Percentiles rank a stretch among this genome's conserved stretches.
Conservation (phyloP, 1,284 basidiomycete species). For the Irpex rosettiformis region DNA sequence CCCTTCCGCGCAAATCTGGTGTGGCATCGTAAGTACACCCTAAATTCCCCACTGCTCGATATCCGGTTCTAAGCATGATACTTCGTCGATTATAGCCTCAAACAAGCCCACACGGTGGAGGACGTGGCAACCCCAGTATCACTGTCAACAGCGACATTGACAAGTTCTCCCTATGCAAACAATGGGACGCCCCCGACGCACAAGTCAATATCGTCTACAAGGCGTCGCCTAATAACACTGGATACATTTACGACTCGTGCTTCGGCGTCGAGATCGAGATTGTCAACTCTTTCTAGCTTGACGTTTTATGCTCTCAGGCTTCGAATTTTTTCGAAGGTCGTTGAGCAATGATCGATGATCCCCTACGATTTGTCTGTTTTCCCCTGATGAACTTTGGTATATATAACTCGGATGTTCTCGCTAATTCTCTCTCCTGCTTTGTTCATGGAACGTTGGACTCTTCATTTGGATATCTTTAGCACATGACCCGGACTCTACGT, state of each 20-base stretch:
- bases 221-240: not conserved
- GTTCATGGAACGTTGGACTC: no score
- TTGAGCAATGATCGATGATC: no score
- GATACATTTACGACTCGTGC: not conserved
- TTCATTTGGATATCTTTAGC: no score
- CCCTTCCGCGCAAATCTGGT: slow-evolving; percentile 20
- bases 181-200: not conserved
- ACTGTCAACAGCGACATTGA: slow-evolving; percentile 7
- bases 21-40: slow-evolving; percentile 21
- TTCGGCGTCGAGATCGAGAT: not conserved
- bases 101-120: slow-evolving; percentile 4
- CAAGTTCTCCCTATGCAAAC: not conserved
- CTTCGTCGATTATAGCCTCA: not conserved
- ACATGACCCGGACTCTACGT: no score
- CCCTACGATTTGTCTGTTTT: no score
- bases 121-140: not conserved
- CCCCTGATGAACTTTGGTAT: no score
- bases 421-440: no score
- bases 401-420: no score
- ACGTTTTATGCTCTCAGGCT: no score
- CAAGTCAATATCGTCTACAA: not conserved
- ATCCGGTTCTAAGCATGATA: no score
- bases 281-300: not conserved
- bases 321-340: no score
- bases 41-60: no score